Conservation (phyloP, 2,329 filamentous ascomycete species). For the Nigrospora osmanthi region DNA sequence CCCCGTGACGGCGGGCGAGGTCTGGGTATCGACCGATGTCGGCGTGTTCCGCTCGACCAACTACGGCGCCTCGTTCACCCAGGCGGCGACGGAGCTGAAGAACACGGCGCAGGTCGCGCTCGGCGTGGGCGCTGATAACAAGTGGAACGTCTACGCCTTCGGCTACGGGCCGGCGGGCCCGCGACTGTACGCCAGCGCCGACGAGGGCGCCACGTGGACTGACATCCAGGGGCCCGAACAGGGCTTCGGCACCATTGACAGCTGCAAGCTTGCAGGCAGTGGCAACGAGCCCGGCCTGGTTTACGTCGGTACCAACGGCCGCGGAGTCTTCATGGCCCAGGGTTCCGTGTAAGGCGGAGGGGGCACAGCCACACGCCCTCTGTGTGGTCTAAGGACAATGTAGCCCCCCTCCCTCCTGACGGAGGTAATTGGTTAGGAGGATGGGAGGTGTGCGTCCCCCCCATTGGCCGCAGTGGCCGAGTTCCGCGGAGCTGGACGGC, state of each 20-base stretch:
- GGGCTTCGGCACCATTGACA: constrained; percentile 35
- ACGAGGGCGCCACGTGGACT: constrained; percentile 33
- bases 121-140: constrained; percentile 27
- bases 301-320: constrained; percentile 42
- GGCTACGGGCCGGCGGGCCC: constrained; percentile 32
- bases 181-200: constrained; percentile 35
- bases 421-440: background rate
- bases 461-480: no score
- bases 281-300: constrained; percentile 36
- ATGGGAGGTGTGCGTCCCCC: no score
- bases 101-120: constrained; percentile 35
- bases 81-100: constrained; percentile 25
- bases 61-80: constrained; percentile 38
- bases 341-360: constrained; percentile 11
- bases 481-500: no score
- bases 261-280: constrained; percentile 32
- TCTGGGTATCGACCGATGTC: constrained; percentile 47
- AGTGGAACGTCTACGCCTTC: constrained; percentile 40
- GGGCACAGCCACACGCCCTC: background rate
- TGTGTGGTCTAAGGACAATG: background rate
- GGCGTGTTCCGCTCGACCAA: constrained; percentile 48
- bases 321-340: constrained; percentile 33
- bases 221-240: constrained; percentile 36
- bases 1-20: constrained; percentile 49
- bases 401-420: background rate